Conservation (phyloP, 495 filamentous ascomycete species). For the Aspergillus heteromorphus region DNA sequence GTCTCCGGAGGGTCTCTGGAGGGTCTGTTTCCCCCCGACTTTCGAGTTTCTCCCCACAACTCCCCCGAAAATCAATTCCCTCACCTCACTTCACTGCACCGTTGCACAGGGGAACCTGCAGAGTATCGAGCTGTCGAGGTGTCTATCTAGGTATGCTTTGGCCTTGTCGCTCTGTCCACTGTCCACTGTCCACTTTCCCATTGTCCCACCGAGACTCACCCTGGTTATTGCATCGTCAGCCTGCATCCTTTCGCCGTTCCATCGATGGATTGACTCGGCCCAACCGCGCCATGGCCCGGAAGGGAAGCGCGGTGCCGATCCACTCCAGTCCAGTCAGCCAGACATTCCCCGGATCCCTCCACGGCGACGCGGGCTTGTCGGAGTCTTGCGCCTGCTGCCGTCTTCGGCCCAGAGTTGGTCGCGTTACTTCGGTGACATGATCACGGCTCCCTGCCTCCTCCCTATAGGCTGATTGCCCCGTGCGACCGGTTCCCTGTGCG, state of each 20-base stretch:
- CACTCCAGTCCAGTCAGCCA: background rate
- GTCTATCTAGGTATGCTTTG: too few species aligned
- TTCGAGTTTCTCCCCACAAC: background rate
- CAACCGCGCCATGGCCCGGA: background rate
- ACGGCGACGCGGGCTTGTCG: conserved; percentile 7
- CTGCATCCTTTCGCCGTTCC: background rate
- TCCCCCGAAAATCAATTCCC: background rate
- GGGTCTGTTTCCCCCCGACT: background rate
- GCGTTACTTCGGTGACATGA: background rate
- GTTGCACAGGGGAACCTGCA: background rate
- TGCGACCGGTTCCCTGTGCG: background rate
- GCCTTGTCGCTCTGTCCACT: too few species aligned
- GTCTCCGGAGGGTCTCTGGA: background rate
- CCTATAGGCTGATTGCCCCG: background rate
- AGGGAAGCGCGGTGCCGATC: background rate
- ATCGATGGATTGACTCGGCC: too few species aligned
- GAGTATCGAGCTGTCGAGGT: too few species aligned
- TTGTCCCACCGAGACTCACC: too few species aligned
- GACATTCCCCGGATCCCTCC: conserved; percentile 12
- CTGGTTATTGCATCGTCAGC: too few species aligned
- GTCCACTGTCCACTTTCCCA: too few species aligned
- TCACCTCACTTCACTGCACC: background rate
- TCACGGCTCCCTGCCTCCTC: background rate
- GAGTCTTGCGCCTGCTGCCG: background rate
- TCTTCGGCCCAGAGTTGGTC: background rate